These are phyloP conservation scores for Dothiorella sarmentorum DNA, from an alignment of 2,329 filamentous ascomycete genomes.

Conservation along the genomic window DNA sequence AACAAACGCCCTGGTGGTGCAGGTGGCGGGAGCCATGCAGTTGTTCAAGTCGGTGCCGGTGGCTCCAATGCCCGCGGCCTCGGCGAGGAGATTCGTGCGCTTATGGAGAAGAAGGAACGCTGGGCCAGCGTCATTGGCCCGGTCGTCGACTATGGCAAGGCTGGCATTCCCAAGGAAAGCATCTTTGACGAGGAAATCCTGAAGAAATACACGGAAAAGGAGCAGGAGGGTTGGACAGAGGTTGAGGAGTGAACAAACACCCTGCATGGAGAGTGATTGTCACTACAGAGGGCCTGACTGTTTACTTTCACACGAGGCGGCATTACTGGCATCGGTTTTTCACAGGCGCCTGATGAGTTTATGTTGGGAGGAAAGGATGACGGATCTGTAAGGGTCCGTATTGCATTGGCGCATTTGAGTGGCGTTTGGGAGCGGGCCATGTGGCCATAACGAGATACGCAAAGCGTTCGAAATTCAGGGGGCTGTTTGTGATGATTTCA, in stretches of 20 bases:
- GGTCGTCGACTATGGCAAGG: conserved; percentile 80
- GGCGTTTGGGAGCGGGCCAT: neutral
- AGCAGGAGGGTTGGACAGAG: conserved; percentile 78
- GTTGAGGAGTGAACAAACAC: conserved; percentile 73
- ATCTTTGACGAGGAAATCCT: conserved; percentile 75
- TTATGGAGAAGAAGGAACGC: conserved; percentile 86
- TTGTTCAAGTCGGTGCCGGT: conserved; percentile 53
- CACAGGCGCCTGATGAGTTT: neutral
- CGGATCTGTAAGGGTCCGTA: neutral
- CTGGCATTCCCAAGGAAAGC: conserved; percentile 70
- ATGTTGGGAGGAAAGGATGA: neutral
- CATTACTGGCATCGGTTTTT: neutral
- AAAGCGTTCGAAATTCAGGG: neutral
- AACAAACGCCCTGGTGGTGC: conserved; percentile 63
- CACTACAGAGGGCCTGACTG: no score
- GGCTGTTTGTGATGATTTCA: neutral
- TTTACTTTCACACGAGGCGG: neutral
- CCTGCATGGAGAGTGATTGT: no score
- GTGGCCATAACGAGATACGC: neutral
- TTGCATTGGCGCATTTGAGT: neutral
- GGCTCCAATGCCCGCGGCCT: conserved; percentile 47
- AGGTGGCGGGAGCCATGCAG: conserved; percentile 49
- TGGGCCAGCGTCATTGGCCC: conserved; percentile 91
- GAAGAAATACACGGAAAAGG: conserved; percentile 68
- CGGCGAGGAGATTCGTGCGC: conserved; percentile 81